These are phyloP conservation scores for Phytophthora megakarya DNA, from an alignment of 352 stramenopile genomes.

Conservation along the genomic window DNA sequence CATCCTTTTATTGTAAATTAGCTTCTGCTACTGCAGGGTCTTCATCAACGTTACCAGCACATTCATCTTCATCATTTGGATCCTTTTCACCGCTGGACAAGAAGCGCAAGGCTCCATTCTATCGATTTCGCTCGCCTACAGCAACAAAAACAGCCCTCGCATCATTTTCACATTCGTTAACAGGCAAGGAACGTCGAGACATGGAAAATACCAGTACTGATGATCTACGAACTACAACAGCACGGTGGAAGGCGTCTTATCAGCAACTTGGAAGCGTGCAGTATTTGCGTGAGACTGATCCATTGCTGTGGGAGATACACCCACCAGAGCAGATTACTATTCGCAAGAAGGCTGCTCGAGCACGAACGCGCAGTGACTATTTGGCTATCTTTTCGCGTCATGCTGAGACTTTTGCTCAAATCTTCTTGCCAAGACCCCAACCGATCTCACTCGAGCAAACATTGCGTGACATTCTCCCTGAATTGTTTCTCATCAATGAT, in stretches of 20 bases:
- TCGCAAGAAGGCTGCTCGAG: conserved; percentile 64
- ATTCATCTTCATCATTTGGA: conserved; percentile 41
- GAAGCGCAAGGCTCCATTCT: conserved; percentile 55
- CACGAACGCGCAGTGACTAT: conserved; percentile 62
- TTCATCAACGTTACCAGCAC: conserved; percentile 36
- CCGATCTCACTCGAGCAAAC: conserved; percentile 83
- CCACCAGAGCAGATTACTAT: conserved; percentile 77
- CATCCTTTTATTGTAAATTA: conserved; percentile 75
- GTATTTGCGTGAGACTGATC: conserved; percentile 81
- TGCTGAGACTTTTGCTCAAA: conserved; percentile 63
- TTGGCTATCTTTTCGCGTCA: conserved; percentile 72
- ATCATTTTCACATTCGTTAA: conserved; percentile 32
- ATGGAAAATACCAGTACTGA: conserved; percentile 41
- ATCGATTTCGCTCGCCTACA: conserved; percentile 59
- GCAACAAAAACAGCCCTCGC: conserved; percentile 38
- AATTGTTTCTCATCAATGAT: conserved; percentile 83
- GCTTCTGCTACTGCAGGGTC: conserved; percentile 29
- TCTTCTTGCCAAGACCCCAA: conserved; percentile 68
- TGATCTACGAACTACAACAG: conserved; percentile 28
- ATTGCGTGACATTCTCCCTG: conserved; percentile 72
- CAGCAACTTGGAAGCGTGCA: conserved; percentile 78
- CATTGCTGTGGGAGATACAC: conserved; percentile 84
- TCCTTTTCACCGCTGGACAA: conserved; percentile 38
- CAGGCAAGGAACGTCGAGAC: conserved; percentile 30
- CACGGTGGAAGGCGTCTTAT: conserved; percentile 37